A percentile compares a stretch with the other conserved stretches of the same genome.
phyloP scores from a whole-genome alignment of 2,329 filamentous ascomycete species.

The Penicillium sp. region DNA sequence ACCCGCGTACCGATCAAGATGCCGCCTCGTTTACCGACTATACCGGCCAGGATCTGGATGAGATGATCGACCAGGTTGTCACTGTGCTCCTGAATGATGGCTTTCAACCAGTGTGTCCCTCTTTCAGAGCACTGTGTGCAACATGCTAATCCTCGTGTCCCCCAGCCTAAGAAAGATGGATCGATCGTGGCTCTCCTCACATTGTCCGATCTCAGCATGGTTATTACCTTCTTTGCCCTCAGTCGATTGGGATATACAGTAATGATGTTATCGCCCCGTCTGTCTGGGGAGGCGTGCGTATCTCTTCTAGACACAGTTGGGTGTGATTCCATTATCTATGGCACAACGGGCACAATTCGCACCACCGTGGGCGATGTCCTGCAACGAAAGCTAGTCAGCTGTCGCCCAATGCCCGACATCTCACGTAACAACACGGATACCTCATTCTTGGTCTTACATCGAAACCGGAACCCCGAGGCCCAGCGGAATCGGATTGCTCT shows the following conservation, averaged over 20 bases:
- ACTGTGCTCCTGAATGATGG: constrained; percentile 33
- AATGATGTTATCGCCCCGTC: constrained; percentile 45
- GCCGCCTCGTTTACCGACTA: constrained; percentile 42
- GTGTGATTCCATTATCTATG: constrained; percentile 39
- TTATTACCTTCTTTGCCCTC: constrained; percentile 46
- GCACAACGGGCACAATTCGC: constrained; percentile 34
- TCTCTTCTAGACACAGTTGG: constrained; percentile 39
- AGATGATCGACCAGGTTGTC: constrained; percentile 36
- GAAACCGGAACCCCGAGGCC: constrained; percentile 23
- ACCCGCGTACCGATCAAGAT: constrained; percentile 35
- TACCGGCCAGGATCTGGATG: constrained; percentile 40
- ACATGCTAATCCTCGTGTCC: background rate
- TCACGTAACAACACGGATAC: constrained; percentile 10
- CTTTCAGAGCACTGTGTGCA: background rate
- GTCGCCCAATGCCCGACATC: constrained; percentile 23
- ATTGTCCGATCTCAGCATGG: constrained; percentile 43
- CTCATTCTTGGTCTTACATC: constrained; percentile 17
- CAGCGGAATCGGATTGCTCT: constrained; percentile 36
- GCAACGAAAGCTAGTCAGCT: constrained; percentile 23
- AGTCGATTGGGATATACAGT: constrained; percentile 46
- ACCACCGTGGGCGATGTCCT: constrained; percentile 32
- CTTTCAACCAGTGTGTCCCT: constrained; percentile 20
- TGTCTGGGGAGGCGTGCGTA: constrained; percentile 42
- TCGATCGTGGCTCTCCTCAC: constrained; percentile 41
- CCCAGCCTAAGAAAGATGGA: constrained; percentile 19